Evolutionary conservation across 345 rosid genomes (phyloP).

Genomic region (Gossypium herbaceum): DNA sequence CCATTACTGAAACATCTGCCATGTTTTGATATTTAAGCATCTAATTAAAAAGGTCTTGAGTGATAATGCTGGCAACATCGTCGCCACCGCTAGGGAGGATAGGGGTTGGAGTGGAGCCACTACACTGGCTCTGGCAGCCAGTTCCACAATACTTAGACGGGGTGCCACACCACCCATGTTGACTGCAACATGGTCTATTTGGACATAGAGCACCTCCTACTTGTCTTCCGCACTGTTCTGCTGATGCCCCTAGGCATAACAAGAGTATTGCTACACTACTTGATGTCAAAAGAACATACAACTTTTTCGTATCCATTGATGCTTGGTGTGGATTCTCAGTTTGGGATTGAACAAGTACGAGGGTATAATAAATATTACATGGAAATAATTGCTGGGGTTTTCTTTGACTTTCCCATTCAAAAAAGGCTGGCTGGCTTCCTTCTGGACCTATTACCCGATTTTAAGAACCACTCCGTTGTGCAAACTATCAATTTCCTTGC

Average conservation of each 20-base stretch:
- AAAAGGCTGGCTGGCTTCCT: too few relatives aligned
- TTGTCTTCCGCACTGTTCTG: slow-evolving; percentile 31
- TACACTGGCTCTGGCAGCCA: slow-evolving; percentile 33
- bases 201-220: slow-evolving; percentile 27
- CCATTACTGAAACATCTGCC: slow-evolving; percentile 24
- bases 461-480: too few relatives aligned
- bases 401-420: neutral
- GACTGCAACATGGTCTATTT: slow-evolving; percentile 25
- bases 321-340: neutral
- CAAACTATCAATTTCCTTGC: too few relatives aligned
- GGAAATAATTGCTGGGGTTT: neutral
- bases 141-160: slow-evolving; percentile 19
- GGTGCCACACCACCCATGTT: slow-evolving; percentile 28
- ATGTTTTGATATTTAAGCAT: slow-evolving; percentile 23
- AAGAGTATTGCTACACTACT: neutral
- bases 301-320: neutral
- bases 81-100: neutral
- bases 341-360: neutral
- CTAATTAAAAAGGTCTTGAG: slow-evolving; percentile 18
- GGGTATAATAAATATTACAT: neutral
- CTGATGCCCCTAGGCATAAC: neutral
- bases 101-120: neutral
- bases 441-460: too few relatives aligned
- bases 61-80: slow-evolving; percentile 7
- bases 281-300: neutral